A percentile compares a stretch with the other conserved stretches of the same genome.
Conservation (phyloP, 768 basidiomycete species). For the Leccinum olivaceopallidum region DNA sequence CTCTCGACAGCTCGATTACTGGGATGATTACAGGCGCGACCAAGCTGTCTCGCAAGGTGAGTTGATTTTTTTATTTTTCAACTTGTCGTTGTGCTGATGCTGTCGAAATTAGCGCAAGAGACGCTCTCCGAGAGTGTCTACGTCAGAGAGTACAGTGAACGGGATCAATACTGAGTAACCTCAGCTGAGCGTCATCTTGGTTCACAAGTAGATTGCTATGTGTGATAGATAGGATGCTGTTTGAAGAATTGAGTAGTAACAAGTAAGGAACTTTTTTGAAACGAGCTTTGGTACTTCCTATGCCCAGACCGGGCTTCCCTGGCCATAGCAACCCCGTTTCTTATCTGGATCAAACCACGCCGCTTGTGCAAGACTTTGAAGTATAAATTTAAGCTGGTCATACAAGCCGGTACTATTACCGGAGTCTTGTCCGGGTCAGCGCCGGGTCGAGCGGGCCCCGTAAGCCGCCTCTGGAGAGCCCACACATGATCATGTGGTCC, state of each 20-base stretch:
- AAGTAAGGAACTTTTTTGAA: background rate
- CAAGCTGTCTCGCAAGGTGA: background rate
- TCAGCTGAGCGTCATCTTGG: background rate
- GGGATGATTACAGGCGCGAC: background rate
- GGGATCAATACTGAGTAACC: background rate
- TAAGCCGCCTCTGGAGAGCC: background rate
- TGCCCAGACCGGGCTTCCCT: background rate
- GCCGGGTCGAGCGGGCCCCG: background rate
- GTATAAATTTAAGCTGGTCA: no score
- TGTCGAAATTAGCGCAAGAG: background rate
- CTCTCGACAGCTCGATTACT: slow-evolving; percentile 5
- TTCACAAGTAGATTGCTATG: background rate
- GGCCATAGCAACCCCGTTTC: no score
- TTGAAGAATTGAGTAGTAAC: background rate
- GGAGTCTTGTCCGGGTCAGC: background rate
- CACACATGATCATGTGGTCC: no score
- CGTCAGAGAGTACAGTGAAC: background rate
- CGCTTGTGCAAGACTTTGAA: no score
- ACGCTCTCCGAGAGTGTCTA: background rate
- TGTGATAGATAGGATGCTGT: background rate
- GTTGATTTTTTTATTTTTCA: background rate
- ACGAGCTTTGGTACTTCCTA: background rate
- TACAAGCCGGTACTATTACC: background rate
- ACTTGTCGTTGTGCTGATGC: background rate
- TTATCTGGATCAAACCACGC: no score